Base-by-base conservation (phyloP, 2,329 filamentous ascomycete genomes). In the Diaporthe vaccinii region DNA sequence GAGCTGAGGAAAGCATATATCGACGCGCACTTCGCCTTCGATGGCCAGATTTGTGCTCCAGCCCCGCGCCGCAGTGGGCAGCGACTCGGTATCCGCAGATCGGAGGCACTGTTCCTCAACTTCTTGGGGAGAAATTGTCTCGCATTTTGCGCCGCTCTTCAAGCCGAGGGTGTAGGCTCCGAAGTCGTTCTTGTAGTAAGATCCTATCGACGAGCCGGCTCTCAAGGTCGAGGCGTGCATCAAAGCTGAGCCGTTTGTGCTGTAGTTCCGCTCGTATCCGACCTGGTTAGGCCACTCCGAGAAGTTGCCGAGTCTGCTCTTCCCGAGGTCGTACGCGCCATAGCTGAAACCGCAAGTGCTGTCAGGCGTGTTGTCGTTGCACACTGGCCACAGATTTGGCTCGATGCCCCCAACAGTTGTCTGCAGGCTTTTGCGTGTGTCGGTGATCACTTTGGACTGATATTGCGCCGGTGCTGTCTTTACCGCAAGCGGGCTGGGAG, bases 241-340 rank as follows among this genome's bases (percentile, higher is more conserved):
- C 55, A 62, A 39, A 31, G 65, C 73, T 28, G 72, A 59, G 22
- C 72, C 53, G 39, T 74, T 57, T 39, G 15, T 59, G 17, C 59
- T 15, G n/a, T n/a, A 74, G 2, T n/a, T n/a, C 10, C 5, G 6
- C 10, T 12, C 22, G 39, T 20, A 41, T 28, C 31, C 20, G n/a
- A 34, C 31, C 10, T 6, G 12, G 4, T 3, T 12, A 17, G 44
- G 1, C 4, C 22, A 25, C 46, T 70, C 72, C 67, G 55, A 74
- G 57, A 61, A 74, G 20, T 74, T 72, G 57, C 67, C 72, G 39
- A 74, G 41, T 2, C 34, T 53, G 31, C 73, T 74, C 65, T 74
- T 57, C 28, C 22, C 20, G 25, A 74, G 25, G n/a, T 72, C 55
- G 15, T 74, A 74, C 9, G 73, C 67, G 12, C 59, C 58, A 36